These are phyloP conservation scores for Arctium minus DNA, from an alignment of 129 eudicot species.

Conservation along the genomic window DNA sequence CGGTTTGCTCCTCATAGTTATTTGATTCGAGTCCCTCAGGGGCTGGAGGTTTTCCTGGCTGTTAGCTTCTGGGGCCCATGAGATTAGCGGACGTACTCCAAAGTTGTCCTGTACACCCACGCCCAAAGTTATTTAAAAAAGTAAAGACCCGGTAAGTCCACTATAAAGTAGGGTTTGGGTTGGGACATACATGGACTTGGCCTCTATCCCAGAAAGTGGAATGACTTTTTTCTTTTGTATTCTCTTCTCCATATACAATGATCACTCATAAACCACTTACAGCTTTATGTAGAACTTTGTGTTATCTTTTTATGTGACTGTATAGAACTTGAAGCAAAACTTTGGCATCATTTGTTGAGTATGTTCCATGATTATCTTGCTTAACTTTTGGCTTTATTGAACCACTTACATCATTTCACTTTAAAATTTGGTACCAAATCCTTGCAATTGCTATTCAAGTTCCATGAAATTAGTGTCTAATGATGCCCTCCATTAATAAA, in stretches of 20 bases:
- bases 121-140: too few species aligned
- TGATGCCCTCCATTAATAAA: conserved; percentile 14
- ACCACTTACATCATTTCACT: conserved; percentile 25
- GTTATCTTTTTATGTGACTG: too few species aligned
- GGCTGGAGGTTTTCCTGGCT: background rate
- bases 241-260: background rate
- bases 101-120: too few species aligned
- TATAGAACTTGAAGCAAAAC: background rate
- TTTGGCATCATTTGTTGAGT: conserved; percentile 34
- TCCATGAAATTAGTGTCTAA: conserved; percentile 14
- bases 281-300: too few species aligned
- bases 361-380: conserved; percentile 37
- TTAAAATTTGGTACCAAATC: background rate
- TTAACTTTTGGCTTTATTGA: conserved; percentile 28
- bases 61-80: background rate
- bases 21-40: too few species aligned
- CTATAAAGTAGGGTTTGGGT: too few species aligned
- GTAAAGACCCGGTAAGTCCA: too few species aligned
- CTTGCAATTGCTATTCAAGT: conserved; percentile 5
- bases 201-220: background rate
- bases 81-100: too few species aligned
- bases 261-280: background rate
- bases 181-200: too few species aligned
- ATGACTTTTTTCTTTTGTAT: background rate
- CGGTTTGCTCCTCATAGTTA: background rate